These are phyloP conservation scores for Neoscytalidium dimidiatum DNA, from an alignment of 2,329 filamentous ascomycete species.

Conservation along the genomic window DNA sequence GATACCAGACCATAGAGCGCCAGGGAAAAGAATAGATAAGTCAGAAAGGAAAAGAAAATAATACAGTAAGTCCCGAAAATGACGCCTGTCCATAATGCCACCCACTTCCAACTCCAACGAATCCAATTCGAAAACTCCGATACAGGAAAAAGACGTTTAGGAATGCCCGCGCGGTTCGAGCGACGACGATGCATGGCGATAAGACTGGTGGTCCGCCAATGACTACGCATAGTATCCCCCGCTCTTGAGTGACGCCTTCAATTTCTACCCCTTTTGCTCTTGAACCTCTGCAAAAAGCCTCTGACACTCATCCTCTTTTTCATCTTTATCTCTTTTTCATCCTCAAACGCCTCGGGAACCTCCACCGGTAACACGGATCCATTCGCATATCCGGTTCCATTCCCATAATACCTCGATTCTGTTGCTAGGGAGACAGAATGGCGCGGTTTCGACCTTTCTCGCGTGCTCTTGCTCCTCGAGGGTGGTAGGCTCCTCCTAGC, in stretches of 20 bases:
- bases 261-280: background rate
- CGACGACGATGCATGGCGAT: background rate
- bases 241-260: background rate
- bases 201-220: background rate
- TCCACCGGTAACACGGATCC: conserved; percentile 28
- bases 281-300: conserved; percentile 16
- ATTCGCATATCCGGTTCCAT: conserved; percentile 25
- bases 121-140: background rate
- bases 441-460: conserved; percentile 29
- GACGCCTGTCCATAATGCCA: background rate
- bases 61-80: background rate
- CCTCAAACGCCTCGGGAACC: conserved; percentile 23
- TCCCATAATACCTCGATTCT: conserved; percentile 31
- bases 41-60: background rate
- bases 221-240: background rate
- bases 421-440: conserved; percentile 31
- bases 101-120: background rate
- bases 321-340: conserved; percentile 11
- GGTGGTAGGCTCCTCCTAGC: conserved; percentile 22
- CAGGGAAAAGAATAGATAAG: background rate
- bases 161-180: background rate
- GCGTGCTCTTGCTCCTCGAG: conserved; percentile 20
- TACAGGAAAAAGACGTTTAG: background rate
- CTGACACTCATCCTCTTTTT: conserved; percentile 16
- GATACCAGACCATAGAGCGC: background rate